Base-by-base conservation (phyloP, 176 grass and related monocot species). In the Cocos nucifera region DNA sequence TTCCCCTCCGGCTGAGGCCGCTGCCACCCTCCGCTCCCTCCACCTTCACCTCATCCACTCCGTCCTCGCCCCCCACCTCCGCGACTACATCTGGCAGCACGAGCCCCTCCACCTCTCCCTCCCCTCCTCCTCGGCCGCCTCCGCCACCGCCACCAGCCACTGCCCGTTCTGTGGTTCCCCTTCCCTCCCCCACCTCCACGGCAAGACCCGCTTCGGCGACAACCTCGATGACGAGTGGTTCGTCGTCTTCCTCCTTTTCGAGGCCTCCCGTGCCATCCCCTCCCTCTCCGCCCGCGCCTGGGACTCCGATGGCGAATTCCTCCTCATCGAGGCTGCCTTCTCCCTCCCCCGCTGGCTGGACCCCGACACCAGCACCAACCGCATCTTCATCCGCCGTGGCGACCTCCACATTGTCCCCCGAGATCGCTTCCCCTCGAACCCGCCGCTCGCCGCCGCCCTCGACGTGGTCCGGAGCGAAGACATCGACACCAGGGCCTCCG, bases 251-350 rank as follows among this genome's bases (percentile, higher is more conserved):
- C 84, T 97, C 52, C 75, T 97, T 28, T 97, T 91, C 73, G 20
- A 61, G 4, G 81, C 83, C 58, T 83, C 93, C 51, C 55, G 62
- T 53, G 60, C 66, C 51, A 66, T 92, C 53, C 87, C 81, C 0
- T 4, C 58, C 50, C 2, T 78, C 20, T 74, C 69, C 10, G 80
- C 75, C 28, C 78, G 81, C 59, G 63, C 83, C 0, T 92, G 87
- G 93, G 93, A 98, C 63, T 92, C 87, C 6, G 93, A 98, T 16
- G 93, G 93, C 1, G 93, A 98, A 35, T 98, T 98, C 73, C 93
- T 98, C 73, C 87, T 98, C 73, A 98, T 98, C 55, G 87, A 98
- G 65, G 81, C 84, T 9, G 87, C 87, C 56, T 98, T 92, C 73
- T 52, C 78, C n/a, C 80, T 98, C 6, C 93, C 87, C 2, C 76